Evolutionary conservation across 768 basidiomycete species (phyloP).

Genomic region (Tylopilus balloui): DNA sequence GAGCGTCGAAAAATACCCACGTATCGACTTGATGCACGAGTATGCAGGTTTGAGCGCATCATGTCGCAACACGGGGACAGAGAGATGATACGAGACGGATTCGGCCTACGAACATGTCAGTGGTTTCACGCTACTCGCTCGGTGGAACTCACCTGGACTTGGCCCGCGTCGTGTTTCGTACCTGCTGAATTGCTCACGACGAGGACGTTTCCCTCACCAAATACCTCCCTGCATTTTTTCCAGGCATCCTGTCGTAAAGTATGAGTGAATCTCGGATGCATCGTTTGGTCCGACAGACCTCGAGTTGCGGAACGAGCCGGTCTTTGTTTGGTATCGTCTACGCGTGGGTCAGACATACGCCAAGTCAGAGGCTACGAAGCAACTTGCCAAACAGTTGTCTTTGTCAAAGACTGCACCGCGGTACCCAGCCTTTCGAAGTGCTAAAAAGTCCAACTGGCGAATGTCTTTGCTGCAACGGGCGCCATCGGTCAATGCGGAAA

Average conservation of each 20-base stretch:
- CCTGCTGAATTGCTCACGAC: conserved; percentile 96
- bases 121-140: background rate
- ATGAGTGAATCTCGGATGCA: background rate
- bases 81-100: conserved; percentile 72
- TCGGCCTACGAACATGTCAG: conserved; percentile 59
- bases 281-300: conserved; percentile 40
- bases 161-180: conserved; percentile 67
- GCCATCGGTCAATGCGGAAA: conserved; percentile 8
- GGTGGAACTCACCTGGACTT: conserved; percentile 61
- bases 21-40: conserved; percentile 67
- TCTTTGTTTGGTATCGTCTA: conserved; percentile 84
- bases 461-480: conserved; percentile 63
- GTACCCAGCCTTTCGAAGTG: conserved; percentile 71
- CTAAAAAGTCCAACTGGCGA: conserved; percentile 74
- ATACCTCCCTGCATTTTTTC: conserved; percentile 63
- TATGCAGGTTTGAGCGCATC: conserved; percentile 72
- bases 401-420: conserved; percentile 94
- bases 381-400: conserved; percentile 88
- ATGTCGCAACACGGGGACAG: conserved; percentile 81
- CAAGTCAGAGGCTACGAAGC: background rate
- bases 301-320: conserved; percentile 66
- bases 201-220: conserved; percentile 75
- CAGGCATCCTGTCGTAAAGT: conserved; percentile 57
- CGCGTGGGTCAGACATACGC: background rate
- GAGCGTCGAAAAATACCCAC: conserved; percentile 67